These are phyloP conservation scores for Pichia norvegensis DNA, from an alignment of 1,139 yeast species.

Conservation along the genomic window DNA sequence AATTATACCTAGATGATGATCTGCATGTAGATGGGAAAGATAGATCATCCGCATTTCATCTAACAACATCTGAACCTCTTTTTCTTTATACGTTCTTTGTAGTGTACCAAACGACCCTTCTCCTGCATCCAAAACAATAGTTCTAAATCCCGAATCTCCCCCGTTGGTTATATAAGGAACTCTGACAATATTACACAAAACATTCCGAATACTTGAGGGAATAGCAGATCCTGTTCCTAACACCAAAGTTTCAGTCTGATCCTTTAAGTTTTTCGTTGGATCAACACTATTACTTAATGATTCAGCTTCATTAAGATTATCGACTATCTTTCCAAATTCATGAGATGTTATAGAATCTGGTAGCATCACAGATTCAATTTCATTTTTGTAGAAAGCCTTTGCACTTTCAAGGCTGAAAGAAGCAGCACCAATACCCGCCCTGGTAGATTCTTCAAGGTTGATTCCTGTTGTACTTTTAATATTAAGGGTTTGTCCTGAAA, in stretches of 20 bases:
- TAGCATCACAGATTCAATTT: conserved; percentile 26
- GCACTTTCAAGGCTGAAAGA: conserved; percentile 7
- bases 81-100: conserved; percentile 51
- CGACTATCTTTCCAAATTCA: conserved; percentile 8
- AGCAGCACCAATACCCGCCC: conserved; percentile 8
- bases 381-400: conserved; percentile 34
- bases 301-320: not conserved
- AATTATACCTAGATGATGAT: conserved; percentile 84
- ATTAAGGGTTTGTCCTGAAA: conserved; percentile 23
- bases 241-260: conserved; percentile 63
- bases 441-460: conserved; percentile 3
- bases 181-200: conserved; percentile 67
- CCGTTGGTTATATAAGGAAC: conserved; percentile 41
- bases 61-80: conserved; percentile 35
- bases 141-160: conserved; percentile 31
- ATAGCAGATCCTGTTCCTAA: conserved; percentile 93
- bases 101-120: conserved; percentile 82
- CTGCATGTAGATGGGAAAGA: conserved; percentile 92
- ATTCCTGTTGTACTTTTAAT: conserved; percentile 14
- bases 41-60: conserved; percentile 57
- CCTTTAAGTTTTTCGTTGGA: conserved; percentile 28
- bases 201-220: conserved; percentile 82
- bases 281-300: conserved; percentile 10
- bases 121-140: conserved; percentile 78
- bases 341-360: conserved; percentile 8